Evolutionary conservation across 1,139 yeast genomes (phyloP), one percentile per base, ranked within the genome.

Genomic region (Magnusiomyces fungicola): DNA sequence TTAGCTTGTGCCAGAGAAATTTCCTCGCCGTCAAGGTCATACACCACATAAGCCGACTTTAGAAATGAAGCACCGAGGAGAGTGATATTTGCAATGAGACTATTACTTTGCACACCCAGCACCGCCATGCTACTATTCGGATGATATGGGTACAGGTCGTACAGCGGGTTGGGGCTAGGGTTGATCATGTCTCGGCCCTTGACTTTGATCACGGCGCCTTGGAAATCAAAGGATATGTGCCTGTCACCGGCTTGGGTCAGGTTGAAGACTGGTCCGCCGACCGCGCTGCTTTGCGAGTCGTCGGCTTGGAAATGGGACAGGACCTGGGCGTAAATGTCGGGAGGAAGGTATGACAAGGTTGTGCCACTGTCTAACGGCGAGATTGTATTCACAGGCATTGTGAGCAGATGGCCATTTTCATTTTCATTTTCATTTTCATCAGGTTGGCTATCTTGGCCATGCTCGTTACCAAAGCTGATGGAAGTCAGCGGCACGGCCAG

Each of bases 321-420:
- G 12, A 4, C 45, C 52, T 1, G 58, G 57, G 2, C 56, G 50
- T n/a, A 57, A 50, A 27, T 40, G 42, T 36, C 52, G 53, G 27
- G 21, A 23, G 21, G 55, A 40, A 16, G 43, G 34, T 39, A 39
- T 7, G 32, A 14, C 22, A 39, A 14, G 3, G 43, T 39, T 2
- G 43, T 39, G 18, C 43, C 43, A 6, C 37, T 30, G 45, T 56
- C 45, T 3, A 44, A 34, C 41, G 55, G 47, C 29, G 42, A 36
- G 41, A 79, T 63, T 2, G 81, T 83, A 1, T 76, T 68, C 40
- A 54, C 45, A 58, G 65, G 56, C 45, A 58, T 55, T 23, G 50
- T 45, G 43, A 64, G 46, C 21, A 68, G 62, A 33, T 65, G 64
- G 33, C 68, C 64, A 2, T 62, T 48, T 19, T 71, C 77, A 10